These are phyloP conservation scores for Saccharomyces kudriavzevii DNA, from an alignment of 805 yeast species.

Conservation along the genomic window DNA sequence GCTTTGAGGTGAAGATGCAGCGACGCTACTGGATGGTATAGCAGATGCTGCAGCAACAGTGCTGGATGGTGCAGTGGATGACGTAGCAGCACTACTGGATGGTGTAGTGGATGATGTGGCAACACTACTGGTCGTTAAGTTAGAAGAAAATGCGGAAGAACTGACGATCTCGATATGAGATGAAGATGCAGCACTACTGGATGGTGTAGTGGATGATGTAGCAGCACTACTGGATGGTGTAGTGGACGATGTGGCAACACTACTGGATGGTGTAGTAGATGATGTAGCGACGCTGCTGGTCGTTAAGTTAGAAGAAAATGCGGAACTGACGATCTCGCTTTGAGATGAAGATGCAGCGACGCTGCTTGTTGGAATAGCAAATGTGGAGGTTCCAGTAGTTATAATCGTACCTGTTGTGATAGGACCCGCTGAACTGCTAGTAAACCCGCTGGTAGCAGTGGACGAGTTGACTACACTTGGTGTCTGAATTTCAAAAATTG, in stretches of 20 bases:
- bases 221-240: neutral
- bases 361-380: neutral
- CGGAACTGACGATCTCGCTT: neutral
- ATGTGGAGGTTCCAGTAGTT: neutral
- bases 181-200: too few relatives aligned
- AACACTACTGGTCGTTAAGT: neutral
- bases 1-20: neutral
- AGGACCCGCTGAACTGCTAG: neutral
- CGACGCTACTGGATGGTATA: neutral
- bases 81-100: neutral
- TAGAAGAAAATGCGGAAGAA: neutral
- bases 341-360: neutral
- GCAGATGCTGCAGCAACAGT: neutral
- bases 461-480: neutral
- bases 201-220: neutral
- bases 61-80: too few relatives aligned
- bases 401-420: neutral
- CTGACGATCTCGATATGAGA: too few relatives aligned
- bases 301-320: neutral
- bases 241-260: neutral
- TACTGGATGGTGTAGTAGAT: neutral
- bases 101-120: neutral
- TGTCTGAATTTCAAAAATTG: neutral
- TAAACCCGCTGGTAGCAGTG: neutral
- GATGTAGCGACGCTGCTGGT: neutral